Percentiles rank a stretch among this genome's conserved stretches.
Conservation (phyloP, 2,329 filamentous ascomycete genomes). For the Clarireedia monteithiana region DNA sequence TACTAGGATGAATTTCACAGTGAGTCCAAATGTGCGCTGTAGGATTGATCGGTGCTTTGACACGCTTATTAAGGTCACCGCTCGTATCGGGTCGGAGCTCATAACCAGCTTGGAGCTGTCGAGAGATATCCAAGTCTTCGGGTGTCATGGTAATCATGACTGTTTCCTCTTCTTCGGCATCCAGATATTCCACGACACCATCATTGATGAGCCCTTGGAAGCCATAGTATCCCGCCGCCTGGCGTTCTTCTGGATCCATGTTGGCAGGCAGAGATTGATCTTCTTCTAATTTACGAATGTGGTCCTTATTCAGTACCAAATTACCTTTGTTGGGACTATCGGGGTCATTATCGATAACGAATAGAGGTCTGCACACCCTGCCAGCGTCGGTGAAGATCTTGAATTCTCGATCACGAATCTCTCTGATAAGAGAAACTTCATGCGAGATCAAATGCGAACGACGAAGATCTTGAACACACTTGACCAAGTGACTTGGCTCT, state of each 20-base stretch:
- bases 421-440: constrained; percentile 89
- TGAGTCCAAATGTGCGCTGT: constrained; percentile 92
- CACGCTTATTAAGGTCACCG: constrained; percentile 70
- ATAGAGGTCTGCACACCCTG: constrained; percentile 86
- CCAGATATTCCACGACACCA: constrained; percentile 90
- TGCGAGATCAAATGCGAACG: constrained; percentile 78
- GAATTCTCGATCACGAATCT: constrained; percentile 96
- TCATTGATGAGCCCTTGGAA: constrained; percentile 81
- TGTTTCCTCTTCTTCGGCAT: constrained; percentile 96
- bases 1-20: constrained; percentile 98
- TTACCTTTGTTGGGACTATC: constrained; percentile 68
- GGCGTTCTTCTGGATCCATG: constrained; percentile 48
- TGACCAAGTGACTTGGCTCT: constrained; percentile 78
- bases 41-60: constrained; percentile 82
- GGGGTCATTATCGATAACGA: constrained; percentile 81
- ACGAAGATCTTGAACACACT: constrained; percentile 67
- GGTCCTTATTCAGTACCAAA: constrained; percentile 77
- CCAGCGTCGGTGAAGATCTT: constrained; percentile 98
- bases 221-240: constrained; percentile 58
- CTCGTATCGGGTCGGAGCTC: constrained; percentile 52
- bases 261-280: constrained; percentile 60
- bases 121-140: constrained; percentile 78
- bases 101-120: constrained; percentile 60
- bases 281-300: constrained; percentile 67
- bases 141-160: constrained; percentile 99